phyloP scores from a whole-genome alignment of 2,329 filamentous ascomycete genomes.

The Metarhizium rileyi region DNA sequence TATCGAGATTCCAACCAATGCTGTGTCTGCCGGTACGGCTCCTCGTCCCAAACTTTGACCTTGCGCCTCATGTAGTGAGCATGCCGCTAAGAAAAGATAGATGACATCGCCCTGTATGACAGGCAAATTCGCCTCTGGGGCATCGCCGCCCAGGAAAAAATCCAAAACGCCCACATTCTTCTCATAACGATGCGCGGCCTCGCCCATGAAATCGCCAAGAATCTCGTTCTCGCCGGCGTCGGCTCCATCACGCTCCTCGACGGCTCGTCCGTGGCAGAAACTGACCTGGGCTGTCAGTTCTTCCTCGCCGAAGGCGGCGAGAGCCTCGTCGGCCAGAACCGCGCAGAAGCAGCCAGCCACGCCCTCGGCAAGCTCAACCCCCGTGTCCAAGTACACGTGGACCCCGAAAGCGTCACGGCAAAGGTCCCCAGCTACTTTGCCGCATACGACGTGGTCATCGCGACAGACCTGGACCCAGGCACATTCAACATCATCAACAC shows the following conservation, averaged over 20 bases:
- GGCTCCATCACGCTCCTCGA: conserved; percentile 85
- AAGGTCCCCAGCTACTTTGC: conserved; percentile 69
- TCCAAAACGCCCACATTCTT: conserved; percentile 81
- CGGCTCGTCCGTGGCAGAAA: conserved; percentile 61
- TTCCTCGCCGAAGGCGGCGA: conserved; percentile 57
- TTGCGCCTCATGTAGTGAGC: not conserved
- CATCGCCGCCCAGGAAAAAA: conserved; percentile 85
- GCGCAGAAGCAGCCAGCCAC: conserved; percentile 70
- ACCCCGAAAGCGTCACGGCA: conserved; percentile 54
- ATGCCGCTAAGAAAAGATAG: conserved; percentile 30
- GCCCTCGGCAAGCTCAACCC: conserved; percentile 82
- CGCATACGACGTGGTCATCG: conserved; percentile 76
- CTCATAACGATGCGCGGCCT: conserved; percentile 81
- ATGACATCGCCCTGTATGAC: conserved; percentile 96
- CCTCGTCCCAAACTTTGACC: not conserved
- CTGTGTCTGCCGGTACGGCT: conserved; percentile 25
- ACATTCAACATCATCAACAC: conserved; percentile 75
- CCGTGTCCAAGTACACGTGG: conserved; percentile 65
- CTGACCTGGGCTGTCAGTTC: conserved; percentile 76
- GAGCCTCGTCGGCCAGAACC: conserved; percentile 66
- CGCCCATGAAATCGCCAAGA: conserved; percentile 93
- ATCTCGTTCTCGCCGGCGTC: conserved; percentile 88
- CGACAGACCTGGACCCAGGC: conserved; percentile 72
- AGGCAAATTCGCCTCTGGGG: conserved; percentile 97
- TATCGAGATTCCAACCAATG: conserved; percentile 12